Evolutionary conservation across 305 asterid species (phyloP).

Genomic region (Stenogyne calaminthoides): DNA sequence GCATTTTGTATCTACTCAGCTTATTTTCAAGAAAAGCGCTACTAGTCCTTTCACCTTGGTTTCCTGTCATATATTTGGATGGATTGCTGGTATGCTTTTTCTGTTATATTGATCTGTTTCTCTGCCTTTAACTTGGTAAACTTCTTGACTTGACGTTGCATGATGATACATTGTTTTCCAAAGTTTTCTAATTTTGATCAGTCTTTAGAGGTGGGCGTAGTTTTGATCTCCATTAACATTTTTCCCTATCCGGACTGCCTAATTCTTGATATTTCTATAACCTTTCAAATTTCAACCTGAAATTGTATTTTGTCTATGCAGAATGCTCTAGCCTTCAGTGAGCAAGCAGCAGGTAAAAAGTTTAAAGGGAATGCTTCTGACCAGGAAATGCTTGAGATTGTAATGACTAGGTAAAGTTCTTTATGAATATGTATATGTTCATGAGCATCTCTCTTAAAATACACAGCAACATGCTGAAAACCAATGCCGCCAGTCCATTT

Average conservation of each 20-base stretch:
- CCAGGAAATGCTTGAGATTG: slow-evolving; percentile 94
- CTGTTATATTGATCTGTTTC: not conserved
- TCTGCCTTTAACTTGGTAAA: slow-evolving; percentile 2
- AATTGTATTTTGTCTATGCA: slow-evolving; percentile 41
- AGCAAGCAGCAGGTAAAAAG: slow-evolving; percentile 78
- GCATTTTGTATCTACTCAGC: not conserved
- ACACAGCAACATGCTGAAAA: slow-evolving; percentile 7
- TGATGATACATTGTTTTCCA: slow-evolving; percentile 18
- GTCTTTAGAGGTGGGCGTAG: slow-evolving; percentile 9
- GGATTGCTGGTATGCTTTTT: not conserved
- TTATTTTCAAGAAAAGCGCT: slow-evolving; percentile 12
- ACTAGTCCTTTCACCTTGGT: slow-evolving; percentile 13
- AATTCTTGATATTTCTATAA: slow-evolving; percentile 25
- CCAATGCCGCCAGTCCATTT: slow-evolving; percentile 11
- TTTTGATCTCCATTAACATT: slow-evolving; percentile 9
- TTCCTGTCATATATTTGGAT: not conserved
- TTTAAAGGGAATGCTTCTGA: slow-evolving; percentile 77
- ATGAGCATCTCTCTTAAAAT: not conserved
- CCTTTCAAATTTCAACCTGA: slow-evolving; percentile 8
- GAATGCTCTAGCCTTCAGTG: slow-evolving; percentile 93
- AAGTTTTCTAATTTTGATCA: slow-evolving; percentile 19
- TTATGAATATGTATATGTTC: not conserved
- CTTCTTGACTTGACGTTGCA: slow-evolving; percentile 22
- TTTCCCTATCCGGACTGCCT: slow-evolving; percentile 6
- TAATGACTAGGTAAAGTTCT: slow-evolving; percentile 70